Base-by-base conservation (phyloP, 2,329 filamentous ascomycete genomes). In the Plectosphaerella sp. region DNA sequence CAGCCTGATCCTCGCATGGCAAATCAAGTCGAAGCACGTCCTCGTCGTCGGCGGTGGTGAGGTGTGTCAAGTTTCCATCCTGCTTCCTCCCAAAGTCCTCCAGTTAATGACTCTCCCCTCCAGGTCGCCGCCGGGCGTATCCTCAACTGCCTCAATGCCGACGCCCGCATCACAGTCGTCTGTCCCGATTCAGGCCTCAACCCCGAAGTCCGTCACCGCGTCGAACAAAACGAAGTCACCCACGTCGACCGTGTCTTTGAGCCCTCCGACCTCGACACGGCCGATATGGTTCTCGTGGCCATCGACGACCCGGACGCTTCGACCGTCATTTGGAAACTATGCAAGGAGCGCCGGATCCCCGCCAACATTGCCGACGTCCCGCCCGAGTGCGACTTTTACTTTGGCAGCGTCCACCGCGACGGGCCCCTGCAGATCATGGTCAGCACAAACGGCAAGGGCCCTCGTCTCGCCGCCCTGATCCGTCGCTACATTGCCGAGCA, bases 371-470 rank as follows among this genome's bases (percentile, higher is more conserved):
- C 94, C 59, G 94, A 99, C 67, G 94, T 99, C 4, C 94, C 94
- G 0, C 82, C 91, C 1, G 94, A 99, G 69, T 99, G 94, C 71
- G 94, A 99, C 66, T 99, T 99, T 67, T 99, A 97, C 77, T 99
- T 99, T 73, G 94, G 94, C 57, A 94, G 89, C 66, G 87, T 97
- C 39, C 90, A 99, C 72, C 87, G 94, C 48, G 94, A 99, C 67
- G 94, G 94, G 0, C 94, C 94, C 6, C 72, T 99, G 55, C 94
- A 99, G 75, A 87, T 99, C 63, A 99, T 99, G 94, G 93, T 99
- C 61, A 95, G 89, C 73, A 99, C 94, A 36, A 99, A 97, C 67
- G 94, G 94, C 49, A 97, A 96, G 67, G 94, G 94, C 0, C 94
- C 94, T 0, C 86, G 93, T 65, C 74, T 99, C 57, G 94, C 94